Conservation (phyloP, 768 basidiomycete species). For the Psilocybe azurescens region DNA sequence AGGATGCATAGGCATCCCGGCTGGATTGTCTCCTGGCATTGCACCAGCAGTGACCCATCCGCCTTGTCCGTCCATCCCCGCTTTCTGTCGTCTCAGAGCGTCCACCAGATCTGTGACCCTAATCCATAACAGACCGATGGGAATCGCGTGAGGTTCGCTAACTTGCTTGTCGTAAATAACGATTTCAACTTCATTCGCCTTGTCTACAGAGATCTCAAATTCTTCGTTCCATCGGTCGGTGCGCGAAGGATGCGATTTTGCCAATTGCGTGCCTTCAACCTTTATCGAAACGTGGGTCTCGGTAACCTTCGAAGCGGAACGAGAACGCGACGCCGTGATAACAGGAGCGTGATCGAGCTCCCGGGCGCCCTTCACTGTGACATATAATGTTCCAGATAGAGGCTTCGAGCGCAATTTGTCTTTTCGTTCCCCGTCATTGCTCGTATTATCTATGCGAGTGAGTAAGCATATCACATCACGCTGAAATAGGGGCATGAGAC, state of each 20-base stretch:
- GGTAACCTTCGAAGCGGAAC: conserved; percentile 78
- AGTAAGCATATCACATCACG: not conserved
- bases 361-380: conserved; percentile 87
- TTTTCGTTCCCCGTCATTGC: conserved; percentile 84
- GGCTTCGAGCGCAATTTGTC: conserved; percentile 94
- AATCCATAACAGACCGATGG: conserved; percentile 95
- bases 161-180: conserved; percentile 93
- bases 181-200: conserved; percentile 98
- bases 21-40: conserved; percentile 68
- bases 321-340: conserved; percentile 61
- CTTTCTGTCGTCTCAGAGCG: conserved; percentile 90
- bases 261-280: conserved; percentile 93
- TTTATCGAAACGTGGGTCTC: conserved; percentile 96
- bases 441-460: conserved; percentile 45
- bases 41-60: conserved; percentile 97
- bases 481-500: conserved; percentile 21
- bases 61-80: conserved; percentile 86
- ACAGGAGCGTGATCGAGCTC: conserved; percentile 93
- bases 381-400: conserved; percentile 88
- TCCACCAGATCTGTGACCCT: conserved; percentile 94
- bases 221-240: conserved; percentile 99
- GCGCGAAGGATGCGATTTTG: conserved; percentile 89
- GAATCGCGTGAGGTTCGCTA: conserved; percentile 79
- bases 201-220: conserved; percentile 95
- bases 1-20: conserved; percentile 33